These are phyloP conservation scores for Zangia roseola DNA, from an alignment of 768 basidiomycete species.

Conservation along the genomic window DNA sequence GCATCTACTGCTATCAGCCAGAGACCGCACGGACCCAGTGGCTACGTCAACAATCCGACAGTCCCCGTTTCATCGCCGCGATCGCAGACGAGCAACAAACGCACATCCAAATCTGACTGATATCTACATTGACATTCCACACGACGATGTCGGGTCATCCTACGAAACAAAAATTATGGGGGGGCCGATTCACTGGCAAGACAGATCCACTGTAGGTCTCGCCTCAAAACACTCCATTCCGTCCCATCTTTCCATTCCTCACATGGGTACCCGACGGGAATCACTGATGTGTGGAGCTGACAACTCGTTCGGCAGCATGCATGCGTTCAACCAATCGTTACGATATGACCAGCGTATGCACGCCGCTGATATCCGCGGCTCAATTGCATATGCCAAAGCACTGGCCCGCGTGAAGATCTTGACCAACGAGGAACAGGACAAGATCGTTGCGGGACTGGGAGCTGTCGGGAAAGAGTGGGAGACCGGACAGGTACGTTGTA, in stretches of 20 bases:
- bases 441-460: constrained; percentile 72
- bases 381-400: constrained; percentile 94
- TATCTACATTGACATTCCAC: not conserved
- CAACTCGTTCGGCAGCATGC: constrained; percentile 62
- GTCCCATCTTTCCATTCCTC: not conserved
- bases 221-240: no score
- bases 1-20: no score
- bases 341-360: constrained; percentile 95
- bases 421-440: constrained; percentile 67
- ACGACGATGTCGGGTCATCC: constrained; percentile 38
- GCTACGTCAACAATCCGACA: no score
- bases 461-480: constrained; percentile 86
- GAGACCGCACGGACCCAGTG: no score
- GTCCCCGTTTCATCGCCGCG: no score
- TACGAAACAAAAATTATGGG: constrained; percentile 79
- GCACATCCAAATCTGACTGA: not conserved
- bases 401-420: constrained; percentile 80
- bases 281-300: constrained; percentile 2
- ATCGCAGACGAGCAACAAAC: not conserved
- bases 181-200: constrained; percentile 83
- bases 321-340: constrained; percentile 95
- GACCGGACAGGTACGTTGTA: constrained; percentile 52
- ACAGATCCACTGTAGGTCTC: constrained; percentile 56
- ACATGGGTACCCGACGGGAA: not conserved
- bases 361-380: constrained; percentile 86